Evolutionary conservation across 768 basidiomycete species (phyloP).

Genomic region (Tylopilus subfusipes): DNA sequence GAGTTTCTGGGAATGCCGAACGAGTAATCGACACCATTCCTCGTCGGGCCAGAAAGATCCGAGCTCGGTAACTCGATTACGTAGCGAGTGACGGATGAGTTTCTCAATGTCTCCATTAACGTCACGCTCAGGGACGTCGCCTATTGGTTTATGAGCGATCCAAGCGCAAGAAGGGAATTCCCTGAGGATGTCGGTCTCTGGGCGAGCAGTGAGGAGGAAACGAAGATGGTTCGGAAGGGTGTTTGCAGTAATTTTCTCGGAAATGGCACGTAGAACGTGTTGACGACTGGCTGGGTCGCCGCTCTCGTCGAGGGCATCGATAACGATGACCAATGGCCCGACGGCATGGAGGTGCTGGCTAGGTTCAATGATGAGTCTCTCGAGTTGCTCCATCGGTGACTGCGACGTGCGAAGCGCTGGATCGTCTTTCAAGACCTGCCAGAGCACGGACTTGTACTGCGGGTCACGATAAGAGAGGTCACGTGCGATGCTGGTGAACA

Average conservation of each 20-base stretch:
- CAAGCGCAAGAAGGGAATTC: conserved; percentile 10
- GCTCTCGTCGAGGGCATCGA: conserved; percentile 29
- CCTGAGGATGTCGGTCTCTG: not conserved
- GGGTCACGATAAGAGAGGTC: conserved; percentile 22
- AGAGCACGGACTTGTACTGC: conserved; percentile 10
- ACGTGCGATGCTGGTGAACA: not conserved
- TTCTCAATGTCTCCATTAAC: not conserved
- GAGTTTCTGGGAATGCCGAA: conserved; percentile 12
- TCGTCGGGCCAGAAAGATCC: not conserved
- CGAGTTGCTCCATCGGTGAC: conserved; percentile 12
- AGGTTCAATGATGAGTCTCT: conserved; percentile 23
- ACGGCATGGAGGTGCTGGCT: conserved; percentile 7
- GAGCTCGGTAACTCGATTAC: not conserved
- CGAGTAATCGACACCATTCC: too few species aligned
- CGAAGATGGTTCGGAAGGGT: conserved; percentile 11
- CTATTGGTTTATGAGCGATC: conserved; percentile 11
- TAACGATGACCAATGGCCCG: conserved; percentile 27
- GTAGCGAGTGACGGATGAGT: not conserved
- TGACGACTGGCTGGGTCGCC: conserved; percentile 4
- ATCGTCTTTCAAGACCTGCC: not conserved
- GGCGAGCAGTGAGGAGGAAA: conserved; percentile 11
- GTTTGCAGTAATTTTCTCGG: not conserved
- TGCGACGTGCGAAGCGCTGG: conserved; percentile 2
- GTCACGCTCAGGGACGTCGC: not conserved
- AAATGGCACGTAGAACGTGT: conserved; percentile 16